Percentiles rank a stretch among this genome's conserved stretches.
These are phyloP conservation scores for Neurospora sp. DNA, from an alignment of 495 filamentous ascomycete species.

Conservation along the genomic window DNA sequence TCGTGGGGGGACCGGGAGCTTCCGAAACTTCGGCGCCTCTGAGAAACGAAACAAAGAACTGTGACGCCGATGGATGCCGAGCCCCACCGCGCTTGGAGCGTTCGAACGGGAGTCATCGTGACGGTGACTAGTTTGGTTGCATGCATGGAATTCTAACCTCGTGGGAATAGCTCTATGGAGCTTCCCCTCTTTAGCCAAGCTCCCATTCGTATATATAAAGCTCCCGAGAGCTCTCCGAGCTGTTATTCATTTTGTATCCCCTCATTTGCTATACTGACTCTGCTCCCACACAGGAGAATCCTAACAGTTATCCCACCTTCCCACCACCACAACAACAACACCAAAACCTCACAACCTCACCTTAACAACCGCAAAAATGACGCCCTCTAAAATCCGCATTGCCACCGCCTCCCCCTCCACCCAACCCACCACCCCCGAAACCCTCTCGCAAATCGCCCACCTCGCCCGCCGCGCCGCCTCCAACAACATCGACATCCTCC, in stretches of 20 bases:
- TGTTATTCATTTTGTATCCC: neutral
- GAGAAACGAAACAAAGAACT: neutral
- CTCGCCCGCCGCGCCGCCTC: slow-evolving; percentile 43
- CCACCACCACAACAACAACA: neutral
- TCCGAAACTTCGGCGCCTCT: neutral
- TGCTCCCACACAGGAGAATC: neutral
- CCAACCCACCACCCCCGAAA: slow-evolving; percentile 49
- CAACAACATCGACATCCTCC: slow-evolving; percentile 59
- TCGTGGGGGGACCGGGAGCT: neutral
- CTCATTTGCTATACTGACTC: neutral
- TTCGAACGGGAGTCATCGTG: neutral
- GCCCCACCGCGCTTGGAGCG: neutral
- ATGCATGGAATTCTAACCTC: neutral
- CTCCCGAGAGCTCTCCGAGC: neutral
- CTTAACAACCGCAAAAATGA: neutral
- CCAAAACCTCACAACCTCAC: neutral
- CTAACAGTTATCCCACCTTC: neutral
- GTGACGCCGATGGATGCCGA: neutral
- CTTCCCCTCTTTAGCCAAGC: neutral
- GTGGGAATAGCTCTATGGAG: neutral
- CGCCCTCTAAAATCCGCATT: slow-evolving; percentile 45
- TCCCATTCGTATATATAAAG: neutral
- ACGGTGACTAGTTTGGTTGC: neutral
- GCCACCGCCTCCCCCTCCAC: slow-evolving; percentile 73
- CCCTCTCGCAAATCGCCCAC: slow-evolving; percentile 52